Evolutionary conservation across 768 basidiomycete species (phyloP).

Genomic region (Mycena vulgaris): DNA sequence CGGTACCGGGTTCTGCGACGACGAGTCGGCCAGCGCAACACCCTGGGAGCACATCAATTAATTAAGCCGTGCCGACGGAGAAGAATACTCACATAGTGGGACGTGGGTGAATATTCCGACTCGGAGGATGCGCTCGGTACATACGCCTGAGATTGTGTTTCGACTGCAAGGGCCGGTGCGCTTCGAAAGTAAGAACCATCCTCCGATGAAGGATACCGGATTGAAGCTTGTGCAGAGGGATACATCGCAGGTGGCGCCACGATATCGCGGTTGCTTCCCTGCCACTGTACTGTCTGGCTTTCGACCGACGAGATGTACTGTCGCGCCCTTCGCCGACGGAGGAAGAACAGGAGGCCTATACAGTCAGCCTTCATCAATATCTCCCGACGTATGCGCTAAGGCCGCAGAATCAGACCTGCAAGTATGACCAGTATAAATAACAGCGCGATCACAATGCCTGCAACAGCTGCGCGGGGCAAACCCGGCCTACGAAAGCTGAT

Average conservation of each 20-base stretch:
- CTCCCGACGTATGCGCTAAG: too few relatives aligned
- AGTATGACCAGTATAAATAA: conserved; percentile 32
- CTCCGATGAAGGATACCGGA: conserved; percentile 20
- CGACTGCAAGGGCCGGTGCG: conserved; percentile 2
- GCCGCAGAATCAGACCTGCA: conserved; percentile 1
- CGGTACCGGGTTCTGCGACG: conserved; percentile 15
- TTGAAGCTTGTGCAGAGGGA: conserved; percentile 8
- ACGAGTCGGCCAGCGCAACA: neutral
- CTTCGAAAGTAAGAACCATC: conserved; percentile 21
- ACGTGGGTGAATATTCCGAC: conserved; percentile 32
- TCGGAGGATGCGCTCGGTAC: conserved; percentile 23
- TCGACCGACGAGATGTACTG: conserved; percentile 8
- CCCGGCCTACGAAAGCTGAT: conserved; percentile 1
- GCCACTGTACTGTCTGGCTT: conserved; percentile 21
- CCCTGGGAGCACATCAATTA: conserved; percentile 9
- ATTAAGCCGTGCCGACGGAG: neutral
- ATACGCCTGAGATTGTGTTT: conserved; percentile 32
- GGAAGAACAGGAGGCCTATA: conserved; percentile 26
- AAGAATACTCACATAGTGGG: conserved; percentile 15
- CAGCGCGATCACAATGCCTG: conserved; percentile 41
- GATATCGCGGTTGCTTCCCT: conserved; percentile 12
- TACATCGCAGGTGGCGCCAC: conserved; percentile 17
- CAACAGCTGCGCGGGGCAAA: conserved; percentile 36
- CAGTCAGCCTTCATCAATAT: too few relatives aligned
- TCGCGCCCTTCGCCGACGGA: conserved; percentile 32